Base-by-base conservation (phyloP, 2,329 filamentous ascomycete species). In the Colletotrichum viniferum region DNA sequence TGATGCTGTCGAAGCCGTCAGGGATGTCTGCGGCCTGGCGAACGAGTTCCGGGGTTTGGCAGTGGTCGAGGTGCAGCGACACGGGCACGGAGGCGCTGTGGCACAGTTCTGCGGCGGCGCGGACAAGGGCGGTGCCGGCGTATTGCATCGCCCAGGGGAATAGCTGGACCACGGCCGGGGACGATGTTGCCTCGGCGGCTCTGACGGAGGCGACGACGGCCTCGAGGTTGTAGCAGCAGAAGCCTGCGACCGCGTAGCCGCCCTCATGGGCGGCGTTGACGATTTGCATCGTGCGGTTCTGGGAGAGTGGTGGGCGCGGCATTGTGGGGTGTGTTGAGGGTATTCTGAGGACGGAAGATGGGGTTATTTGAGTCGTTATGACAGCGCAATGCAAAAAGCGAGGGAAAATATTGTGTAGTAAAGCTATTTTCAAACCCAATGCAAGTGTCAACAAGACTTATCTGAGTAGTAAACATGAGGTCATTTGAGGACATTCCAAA, bases 91-190 rank as follows among this genome's bases (percentile, higher is more conserved):
- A 83, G 30, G 91, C 90, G 21, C 85, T 86, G 85, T 82, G 12
- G 89, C 88, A n/a, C 91, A 91, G 66, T 87, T 85, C 9, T n/a
- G 88, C 88, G 5, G 90, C 90, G 16, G 89, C 87, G 78, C 88
- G 87, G 26, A 91, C 86, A 43, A 91, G 86, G 62, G 89, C 81
- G 9, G 85, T 86, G 73, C 88, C 87, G 9, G 91, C 90, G 85
- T 91, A 94, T 71, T 90, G 87, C 52, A 94, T 87, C 0, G 93
- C 92, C 92, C 92, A 94, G 24, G 93, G 93, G 82, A 95, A 95
- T 79, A 95, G 89, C 48, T 93, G 92, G 81, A 95, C 91, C 84
- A 94, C 92, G 24, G 92, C 87, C 0, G 93, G 92, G 0, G 92
- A 91, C 43, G 87, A 86, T 78, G 92, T 93, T 52, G 87, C 87